A percentile compares a stretch with the other conserved stretches of the same genome.
Evolutionary conservation across 768 basidiomycete genomes (phyloP).

Genomic region (Pleurotus giganteus): DNA sequence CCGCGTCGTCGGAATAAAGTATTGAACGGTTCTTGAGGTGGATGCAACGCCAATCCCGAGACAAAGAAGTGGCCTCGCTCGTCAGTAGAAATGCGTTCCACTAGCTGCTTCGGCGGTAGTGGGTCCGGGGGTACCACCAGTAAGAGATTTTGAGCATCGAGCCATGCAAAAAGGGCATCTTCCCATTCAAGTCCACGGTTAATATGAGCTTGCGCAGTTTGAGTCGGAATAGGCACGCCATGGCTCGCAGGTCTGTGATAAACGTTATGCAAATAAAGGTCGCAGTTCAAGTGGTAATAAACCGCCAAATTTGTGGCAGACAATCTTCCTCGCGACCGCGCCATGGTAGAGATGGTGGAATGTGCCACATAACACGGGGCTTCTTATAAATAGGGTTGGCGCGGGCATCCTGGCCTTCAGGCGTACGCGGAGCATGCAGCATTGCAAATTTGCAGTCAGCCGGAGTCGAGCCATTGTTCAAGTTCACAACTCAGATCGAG

Average conservation of each 20-base stretch:
- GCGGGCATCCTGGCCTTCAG: not conserved
- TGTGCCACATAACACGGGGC: not conserved
- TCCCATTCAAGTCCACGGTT: slow-evolving; percentile 49
- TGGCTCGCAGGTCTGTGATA: slow-evolving; percentile 25
- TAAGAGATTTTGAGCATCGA: slow-evolving; percentile 38
- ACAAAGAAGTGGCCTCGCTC: slow-evolving; percentile 45
- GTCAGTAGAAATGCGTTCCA: slow-evolving; percentile 42
- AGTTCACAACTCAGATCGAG: not conserved
- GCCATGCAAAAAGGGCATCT: slow-evolving; percentile 35
- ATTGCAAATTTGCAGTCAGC: too few relatives aligned
- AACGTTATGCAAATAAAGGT: slow-evolving; percentile 43
- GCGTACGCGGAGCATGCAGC: not conserved
- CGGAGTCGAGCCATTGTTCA: too few relatives aligned
- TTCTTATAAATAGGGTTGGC: not conserved
- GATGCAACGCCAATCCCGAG: slow-evolving; percentile 39
- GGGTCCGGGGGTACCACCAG: slow-evolving; percentile 37
- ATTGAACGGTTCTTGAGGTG: slow-evolving; percentile 33
- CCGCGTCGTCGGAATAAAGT: slow-evolving; percentile 30
- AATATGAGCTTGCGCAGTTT: slow-evolving; percentile 36
- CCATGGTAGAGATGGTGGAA: not conserved
- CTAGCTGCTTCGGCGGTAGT: slow-evolving; percentile 28
- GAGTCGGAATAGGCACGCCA: slow-evolving; percentile 20
- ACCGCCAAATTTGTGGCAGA: slow-evolving; percentile 47
- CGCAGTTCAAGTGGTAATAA: slow-evolving; percentile 45
- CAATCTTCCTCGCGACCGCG: slow-evolving; percentile 20